Percentiles rank a stretch among this genome's conserved stretches.
Conservation (phyloP, 1,139 yeast species). For the Scheffersomyces lignicola region DNA sequence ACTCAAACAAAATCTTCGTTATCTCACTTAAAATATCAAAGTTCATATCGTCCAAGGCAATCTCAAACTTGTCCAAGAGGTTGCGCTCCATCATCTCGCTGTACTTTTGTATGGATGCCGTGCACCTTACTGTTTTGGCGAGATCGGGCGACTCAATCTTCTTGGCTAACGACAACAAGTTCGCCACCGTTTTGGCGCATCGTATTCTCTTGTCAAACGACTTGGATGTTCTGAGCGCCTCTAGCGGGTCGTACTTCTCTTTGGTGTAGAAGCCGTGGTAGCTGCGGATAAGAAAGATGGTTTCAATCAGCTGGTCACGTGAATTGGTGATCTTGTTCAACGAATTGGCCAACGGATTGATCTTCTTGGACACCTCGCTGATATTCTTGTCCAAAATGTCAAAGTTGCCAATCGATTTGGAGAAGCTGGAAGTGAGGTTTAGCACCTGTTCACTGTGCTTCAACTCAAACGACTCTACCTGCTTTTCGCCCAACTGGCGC, state of each 20-base stretch:
- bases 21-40: constrained; percentile 74
- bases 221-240: constrained; percentile 44
- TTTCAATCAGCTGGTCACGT: constrained; percentile 71
- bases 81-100: constrained; percentile 77
- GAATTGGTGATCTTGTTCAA: constrained; percentile 75
- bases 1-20: constrained; percentile 75
- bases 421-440: constrained; percentile 52
- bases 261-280: constrained; percentile 71
- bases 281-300: constrained; percentile 73
- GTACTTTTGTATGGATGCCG: constrained; percentile 61
- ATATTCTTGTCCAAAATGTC: constrained; percentile 60
- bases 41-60: constrained; percentile 57
- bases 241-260: constrained; percentile 64
- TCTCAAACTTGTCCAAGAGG: constrained; percentile 56
- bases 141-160: constrained; percentile 57
- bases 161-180: constrained; percentile 61
- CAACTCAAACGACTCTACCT: constrained; percentile 63
- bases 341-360: constrained; percentile 74
- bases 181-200: constrained; percentile 70
- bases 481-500: constrained; percentile 50
- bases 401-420: constrained; percentile 45
- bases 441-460: constrained; percentile 69
- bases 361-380: constrained; percentile 57
- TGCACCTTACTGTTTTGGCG: constrained; percentile 50
- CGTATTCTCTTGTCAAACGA: constrained; percentile 53